phyloP scores from a whole-genome alignment of 805 yeast genomes.

The Monosporozyma siamensis region DNA sequence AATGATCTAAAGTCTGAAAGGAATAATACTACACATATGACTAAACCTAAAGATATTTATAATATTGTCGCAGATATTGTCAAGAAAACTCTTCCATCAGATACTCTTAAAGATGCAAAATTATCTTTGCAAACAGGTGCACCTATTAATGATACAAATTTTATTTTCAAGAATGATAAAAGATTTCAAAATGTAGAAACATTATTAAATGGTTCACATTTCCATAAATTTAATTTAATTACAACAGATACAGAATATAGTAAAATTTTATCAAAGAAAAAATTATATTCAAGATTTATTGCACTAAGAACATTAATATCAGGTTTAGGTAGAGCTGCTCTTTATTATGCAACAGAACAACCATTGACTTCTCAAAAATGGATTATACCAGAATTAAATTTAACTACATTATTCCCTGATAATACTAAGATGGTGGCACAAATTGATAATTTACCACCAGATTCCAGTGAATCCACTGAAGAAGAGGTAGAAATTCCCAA shows the following conservation, averaged over 20 bases:
- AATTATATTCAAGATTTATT: slow-evolving; percentile 49
- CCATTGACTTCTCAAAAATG: slow-evolving; percentile 83
- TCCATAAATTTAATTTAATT: slow-evolving; percentile 17
- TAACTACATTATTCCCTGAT: slow-evolving; percentile 58
- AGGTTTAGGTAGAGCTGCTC: slow-evolving; percentile 27
- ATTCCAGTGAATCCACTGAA: slow-evolving; percentile 35
- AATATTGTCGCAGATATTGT: slow-evolving; percentile 29
- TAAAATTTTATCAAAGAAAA: slow-evolving; percentile 41
- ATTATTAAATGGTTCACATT: slow-evolving; percentile 37
- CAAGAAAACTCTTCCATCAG: slow-evolving; percentile 36
- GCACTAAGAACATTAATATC: slow-evolving; percentile 60
- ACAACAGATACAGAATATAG: slow-evolving; percentile 47
- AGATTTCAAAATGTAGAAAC: slow-evolving; percentile 70
- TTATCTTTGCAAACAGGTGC: neutral
- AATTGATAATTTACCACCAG: slow-evolving; percentile 8
- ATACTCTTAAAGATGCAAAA: neutral
- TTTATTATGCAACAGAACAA: slow-evolving; percentile 33
- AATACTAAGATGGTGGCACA: slow-evolving; percentile 52
- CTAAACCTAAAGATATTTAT: slow-evolving; percentile 11
- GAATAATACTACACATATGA: neutral
- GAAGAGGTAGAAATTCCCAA: slow-evolving; percentile 22
- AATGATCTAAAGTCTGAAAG: neutral
- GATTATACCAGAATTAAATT: slow-evolving; percentile 66
- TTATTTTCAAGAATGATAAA: slow-evolving; percentile 69
- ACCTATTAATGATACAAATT: slow-evolving; percentile 29